Evolutionary conservation across 2,329 filamentous ascomycete species (phyloP).

Genomic region (Colletotrichum magnum): DNA sequence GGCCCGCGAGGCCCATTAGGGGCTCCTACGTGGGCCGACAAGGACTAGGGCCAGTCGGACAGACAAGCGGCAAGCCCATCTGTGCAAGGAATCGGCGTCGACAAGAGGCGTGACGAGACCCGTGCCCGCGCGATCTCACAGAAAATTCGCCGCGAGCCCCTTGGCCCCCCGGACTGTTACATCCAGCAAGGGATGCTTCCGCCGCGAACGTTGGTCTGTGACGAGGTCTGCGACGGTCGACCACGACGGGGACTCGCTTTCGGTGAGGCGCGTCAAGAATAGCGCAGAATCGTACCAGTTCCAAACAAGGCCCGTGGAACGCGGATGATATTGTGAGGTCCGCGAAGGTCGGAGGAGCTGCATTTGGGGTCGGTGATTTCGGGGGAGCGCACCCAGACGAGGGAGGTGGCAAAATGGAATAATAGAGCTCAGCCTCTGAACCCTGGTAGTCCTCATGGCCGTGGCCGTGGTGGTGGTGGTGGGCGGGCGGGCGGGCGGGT

Average conservation of each 20-base stretch:
- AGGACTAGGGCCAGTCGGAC: conserved; percentile 35
- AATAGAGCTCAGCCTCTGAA: conserved; percentile 11
- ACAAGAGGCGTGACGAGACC: conserved; percentile 31
- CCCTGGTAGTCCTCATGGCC: neutral
- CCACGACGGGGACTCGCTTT: conserved; percentile 23
- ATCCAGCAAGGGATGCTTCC: conserved; percentile 39
- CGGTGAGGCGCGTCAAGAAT: conserved; percentile 32
- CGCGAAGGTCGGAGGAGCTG: conserved; percentile 9
- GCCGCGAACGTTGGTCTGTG: conserved; percentile 36
- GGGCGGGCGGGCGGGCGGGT: conserved; percentile 14
- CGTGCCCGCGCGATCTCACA: conserved; percentile 40
- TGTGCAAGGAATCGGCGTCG: conserved; percentile 34
- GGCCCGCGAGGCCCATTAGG: conserved; percentile 27
- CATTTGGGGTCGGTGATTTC: neutral
- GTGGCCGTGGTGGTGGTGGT: neutral
- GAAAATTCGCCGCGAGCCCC: conserved; percentile 41
- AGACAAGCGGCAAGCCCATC: conserved; percentile 38
- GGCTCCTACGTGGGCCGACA: conserved; percentile 31
- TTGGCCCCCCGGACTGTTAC: conserved; percentile 37
- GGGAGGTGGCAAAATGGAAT: neutral
- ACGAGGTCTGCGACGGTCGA: conserved; percentile 38
- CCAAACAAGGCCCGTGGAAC: conserved; percentile 12
- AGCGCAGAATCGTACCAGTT: conserved; percentile 27
- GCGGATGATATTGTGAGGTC: neutral
- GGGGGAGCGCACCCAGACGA: neutral